Conservation (phyloP, 1,284 basidiomycete genomes). For the Trichosporon faecale region DNA sequence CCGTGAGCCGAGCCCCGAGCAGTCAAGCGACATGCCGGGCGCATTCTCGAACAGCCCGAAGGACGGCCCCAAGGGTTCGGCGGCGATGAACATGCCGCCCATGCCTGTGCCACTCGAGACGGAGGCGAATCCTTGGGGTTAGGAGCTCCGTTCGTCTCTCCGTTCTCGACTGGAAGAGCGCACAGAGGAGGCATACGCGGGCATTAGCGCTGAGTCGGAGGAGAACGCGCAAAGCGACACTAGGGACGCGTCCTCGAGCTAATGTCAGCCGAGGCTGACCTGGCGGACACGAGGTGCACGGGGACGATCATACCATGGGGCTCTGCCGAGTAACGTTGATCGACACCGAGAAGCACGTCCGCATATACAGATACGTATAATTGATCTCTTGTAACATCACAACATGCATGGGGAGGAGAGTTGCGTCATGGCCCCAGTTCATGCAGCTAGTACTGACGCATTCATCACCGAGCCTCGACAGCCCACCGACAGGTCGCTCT, state of each 20-base stretch:
- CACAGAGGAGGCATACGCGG: not conserved
- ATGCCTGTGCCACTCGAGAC: conserved; percentile 10
- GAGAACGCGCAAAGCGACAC: not conserved
- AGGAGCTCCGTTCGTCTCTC: not conserved
- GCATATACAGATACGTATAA: not conserved
- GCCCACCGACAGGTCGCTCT: too few species aligned
- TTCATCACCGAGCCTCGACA: too few species aligned
- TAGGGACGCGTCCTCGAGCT: too few species aligned
- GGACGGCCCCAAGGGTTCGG: not conserved
- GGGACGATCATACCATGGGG: too few species aligned
- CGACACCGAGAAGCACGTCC: not conserved
- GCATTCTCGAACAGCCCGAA: not conserved
- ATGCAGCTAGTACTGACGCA: not conserved
- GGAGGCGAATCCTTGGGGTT: conserved; percentile 25
- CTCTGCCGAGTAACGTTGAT: not conserved
- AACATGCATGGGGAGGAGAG: not conserved
- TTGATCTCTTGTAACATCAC: conserved; percentile 3
- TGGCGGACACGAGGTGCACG: too few species aligned
- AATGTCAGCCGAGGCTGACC: not conserved
- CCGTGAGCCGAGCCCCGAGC: not conserved
- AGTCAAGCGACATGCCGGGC: not conserved
- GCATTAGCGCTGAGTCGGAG: not conserved
- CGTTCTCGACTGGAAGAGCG: too few species aligned
- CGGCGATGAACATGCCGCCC: conserved; percentile 11
- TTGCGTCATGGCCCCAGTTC: not conserved